Evolutionary conservation across 257 asterid species (phyloP).

Genomic region (Plantago elongata): DNA sequence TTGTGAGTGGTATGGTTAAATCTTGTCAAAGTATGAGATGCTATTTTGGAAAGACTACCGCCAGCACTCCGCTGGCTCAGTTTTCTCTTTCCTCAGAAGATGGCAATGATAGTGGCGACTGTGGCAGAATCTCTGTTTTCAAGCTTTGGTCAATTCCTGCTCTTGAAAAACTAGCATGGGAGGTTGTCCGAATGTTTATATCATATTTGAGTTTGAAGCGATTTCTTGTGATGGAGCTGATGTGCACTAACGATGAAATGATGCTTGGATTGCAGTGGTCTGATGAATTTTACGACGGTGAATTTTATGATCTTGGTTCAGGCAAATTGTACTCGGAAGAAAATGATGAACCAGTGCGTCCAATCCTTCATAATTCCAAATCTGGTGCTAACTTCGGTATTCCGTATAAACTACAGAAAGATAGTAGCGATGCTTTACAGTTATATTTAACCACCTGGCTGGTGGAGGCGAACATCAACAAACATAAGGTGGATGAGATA

Average conservation of each 20-base stretch:
- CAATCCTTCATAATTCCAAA: constrained; percentile 29
- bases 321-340: constrained; percentile 40
- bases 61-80: constrained; percentile 52
- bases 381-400: constrained; percentile 23
- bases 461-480: constrained; percentile 66
- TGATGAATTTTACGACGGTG: constrained; percentile 64
- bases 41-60: constrained; percentile 38
- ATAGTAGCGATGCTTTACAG: constrained; percentile 54
- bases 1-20: constrained; percentile 47
- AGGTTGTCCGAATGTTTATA: constrained; percentile 61
- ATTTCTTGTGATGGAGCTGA: constrained; percentile 67
- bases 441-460: constrained; percentile 71
- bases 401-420: constrained; percentile 30
- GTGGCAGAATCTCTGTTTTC: constrained; percentile 70
- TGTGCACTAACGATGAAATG: constrained; percentile 38
- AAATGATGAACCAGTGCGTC: constrained; percentile 36
- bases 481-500: constrained; percentile 60
- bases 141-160: constrained; percentile 49
- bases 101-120: constrained; percentile 57
- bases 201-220: constrained; percentile 68
- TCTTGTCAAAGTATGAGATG: constrained; percentile 69
- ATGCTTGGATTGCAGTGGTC: constrained; percentile 44
- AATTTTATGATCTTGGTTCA: constrained; percentile 45
- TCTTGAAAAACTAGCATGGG: constrained; percentile 62
- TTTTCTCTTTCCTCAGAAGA: constrained; percentile 46